A percentile compares a stretch with the other conserved stretches of the same genome.
These are phyloP conservation scores for Boletus pseudo-olivaceus DNA, from an alignment of 768 basidiomycete species.

Conservation along the genomic window DNA sequence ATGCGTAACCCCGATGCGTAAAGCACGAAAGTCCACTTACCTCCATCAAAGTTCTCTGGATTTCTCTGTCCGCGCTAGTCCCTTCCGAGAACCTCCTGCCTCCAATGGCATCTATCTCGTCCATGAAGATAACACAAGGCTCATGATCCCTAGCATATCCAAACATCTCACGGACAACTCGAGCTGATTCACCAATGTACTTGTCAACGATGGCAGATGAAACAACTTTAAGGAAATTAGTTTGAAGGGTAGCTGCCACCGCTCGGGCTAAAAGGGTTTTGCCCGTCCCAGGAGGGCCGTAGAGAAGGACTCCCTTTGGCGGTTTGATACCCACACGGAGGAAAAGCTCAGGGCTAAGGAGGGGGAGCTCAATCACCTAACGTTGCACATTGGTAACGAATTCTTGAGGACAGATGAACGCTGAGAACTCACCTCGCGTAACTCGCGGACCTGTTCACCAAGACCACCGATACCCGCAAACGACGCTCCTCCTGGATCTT, in stretches of 20 bases:
- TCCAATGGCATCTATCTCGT: slow-evolving; percentile 97
- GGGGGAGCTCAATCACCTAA: slow-evolving; percentile 92
- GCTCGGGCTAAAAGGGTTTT: slow-evolving; percentile 95
- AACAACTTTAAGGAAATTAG: slow-evolving; percentile 98
- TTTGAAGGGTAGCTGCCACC: slow-evolving; percentile 91
- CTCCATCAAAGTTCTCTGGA: slow-evolving; percentile 98
- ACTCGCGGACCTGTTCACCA: slow-evolving; percentile 92
- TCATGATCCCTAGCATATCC: slow-evolving; percentile 97
- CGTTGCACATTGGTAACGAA: not conserved
- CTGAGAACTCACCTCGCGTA: slow-evolving; percentile 71
- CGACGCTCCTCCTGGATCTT: slow-evolving; percentile 92
- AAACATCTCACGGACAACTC: slow-evolving; percentile 98
- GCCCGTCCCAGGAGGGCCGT: slow-evolving; percentile 95
- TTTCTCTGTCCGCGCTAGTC: slow-evolving; percentile 96
- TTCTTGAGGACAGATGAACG: not conserved
- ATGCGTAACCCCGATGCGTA: not conserved
- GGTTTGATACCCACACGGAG: slow-evolving; percentile 94
- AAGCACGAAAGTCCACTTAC: slow-evolving; percentile 32
- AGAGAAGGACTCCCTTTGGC: slow-evolving; percentile 93
- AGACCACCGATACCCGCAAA: slow-evolving; percentile 98
- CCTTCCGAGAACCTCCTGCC: slow-evolving; percentile 90
- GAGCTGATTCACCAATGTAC: slow-evolving; percentile 97
- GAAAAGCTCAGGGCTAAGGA: slow-evolving; percentile 93
- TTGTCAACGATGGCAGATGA: slow-evolving; percentile 98
- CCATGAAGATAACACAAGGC: slow-evolving; percentile 99